Conservation (phyloP, 192 early-diverging fungal genomes). For the Mortierella antarctica region DNA sequence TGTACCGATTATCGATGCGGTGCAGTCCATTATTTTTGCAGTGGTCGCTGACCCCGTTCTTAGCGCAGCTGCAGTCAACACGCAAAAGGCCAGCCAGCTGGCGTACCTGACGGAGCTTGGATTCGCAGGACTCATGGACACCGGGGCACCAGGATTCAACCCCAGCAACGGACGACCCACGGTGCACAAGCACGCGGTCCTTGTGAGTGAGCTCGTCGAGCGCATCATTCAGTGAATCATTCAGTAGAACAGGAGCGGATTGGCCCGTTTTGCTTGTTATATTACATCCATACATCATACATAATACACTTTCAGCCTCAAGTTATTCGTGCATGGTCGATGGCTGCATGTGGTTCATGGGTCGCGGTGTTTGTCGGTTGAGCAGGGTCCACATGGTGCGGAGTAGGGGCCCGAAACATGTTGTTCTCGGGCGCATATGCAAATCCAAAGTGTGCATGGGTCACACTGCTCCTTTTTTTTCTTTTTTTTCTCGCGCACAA, state of each 20-base stretch:
- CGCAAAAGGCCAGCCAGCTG: constrained; percentile 54
- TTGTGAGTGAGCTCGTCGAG: constrained; percentile 65
- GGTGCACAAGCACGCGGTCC: constrained; percentile 60
- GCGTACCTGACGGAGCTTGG: constrained; percentile 64
- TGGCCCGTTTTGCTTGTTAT: no score
- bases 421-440: no score
- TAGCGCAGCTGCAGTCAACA: constrained; percentile 36
- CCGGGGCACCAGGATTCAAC: constrained; percentile 52
- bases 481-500: no score
- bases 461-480: no score
- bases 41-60: constrained; percentile 65
- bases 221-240: constrained; percentile 56
- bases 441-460: no score
- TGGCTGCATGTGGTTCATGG: no score
- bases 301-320: no score
- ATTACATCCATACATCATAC: no score
- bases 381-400: no score
- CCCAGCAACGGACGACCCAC: constrained; percentile 57
- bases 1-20: constrained; percentile 71
- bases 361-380: no score
- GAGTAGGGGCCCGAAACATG: no score
- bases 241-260: neutral
- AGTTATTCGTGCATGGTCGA: no score
- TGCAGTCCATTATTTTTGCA: constrained; percentile 78
- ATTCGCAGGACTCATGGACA: constrained; percentile 61